Base-by-base conservation (phyloP, 140 eudicot species). In the Bidens hawaiensis region DNA sequence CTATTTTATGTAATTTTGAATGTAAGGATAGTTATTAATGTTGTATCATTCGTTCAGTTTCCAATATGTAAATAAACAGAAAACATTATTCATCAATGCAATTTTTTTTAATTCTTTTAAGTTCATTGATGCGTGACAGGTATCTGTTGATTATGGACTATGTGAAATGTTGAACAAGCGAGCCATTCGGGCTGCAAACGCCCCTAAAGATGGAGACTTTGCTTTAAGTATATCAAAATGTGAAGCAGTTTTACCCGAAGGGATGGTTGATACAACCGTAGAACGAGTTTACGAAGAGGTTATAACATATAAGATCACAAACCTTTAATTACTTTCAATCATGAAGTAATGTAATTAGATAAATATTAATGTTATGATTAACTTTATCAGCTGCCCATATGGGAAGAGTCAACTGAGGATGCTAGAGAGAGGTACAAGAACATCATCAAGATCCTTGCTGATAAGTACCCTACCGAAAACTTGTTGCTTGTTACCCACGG, bases 401-500 rank as follows among this genome's bases (percentile, higher is more conserved):
- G 97, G 97, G 88, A 72, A 73, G 98, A 91, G 70, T 51, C 89
- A 13, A 57, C 61, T 14, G 65, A 57, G 43, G 78, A 24, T 10
- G 90, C 96, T 60, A 72, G 96, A 73, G 63, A 65, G 23, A 79
- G 99, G 74, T 93, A 88, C 68, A 70, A 38, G 65, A 41, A 64
- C 28, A 72, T 93, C 50, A 75, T 88, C 57, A 80, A 79, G 58
- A 84, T 76, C 30, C 95, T 93, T 62, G 99, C 99, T 27, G 87
- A 93, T 78, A 88, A 79, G 69, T 88, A 82, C 72, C 96, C 99
- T 62, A 71, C 82, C 1, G 96, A 93, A 67, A 93, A 93, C 78
- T 71, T 93, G 79, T 74, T 93, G 81, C 81, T 93, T 46, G 86
- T 93, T 11, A 80, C 99, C 36, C 99, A 93, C 14, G 99, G 99